Base-by-base conservation (phyloP, 2,329 filamentous ascomycete species). In the Pseudopyricularia cyperi region DNA sequence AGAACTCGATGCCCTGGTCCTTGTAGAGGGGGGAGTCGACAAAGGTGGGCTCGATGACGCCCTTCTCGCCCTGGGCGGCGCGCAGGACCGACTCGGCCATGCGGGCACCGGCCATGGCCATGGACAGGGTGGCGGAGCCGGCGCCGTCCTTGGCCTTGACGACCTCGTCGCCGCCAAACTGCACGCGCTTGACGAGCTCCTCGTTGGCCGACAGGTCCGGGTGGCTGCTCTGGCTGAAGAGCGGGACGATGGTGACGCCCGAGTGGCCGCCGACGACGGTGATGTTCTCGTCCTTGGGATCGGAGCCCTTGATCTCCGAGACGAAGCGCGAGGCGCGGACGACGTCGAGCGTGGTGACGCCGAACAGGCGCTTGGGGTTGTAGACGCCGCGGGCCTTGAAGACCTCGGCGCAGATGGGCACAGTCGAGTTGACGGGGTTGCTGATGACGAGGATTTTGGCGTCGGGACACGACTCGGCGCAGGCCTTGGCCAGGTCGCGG, bases 371-470 rank as follows among this genome's bases (percentile, higher is more conserved):
- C 80, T 93, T 86, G 60, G 93, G 77, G 77, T 98, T 86, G 74
- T 97, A 98, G 65, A 95, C 89, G 61, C 83, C 83, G 68, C 89
- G 89, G 62, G 80, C 77, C 82, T 96, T 97, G 68, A 98, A 84
- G 56, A 96, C 87, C 77, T 98, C 93, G 61, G 90, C 93, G 58
- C 93, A 87, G 65, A 98, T 96, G 57, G 93, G 93, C 54, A 98
- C 93, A 53, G 93, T 98, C 51, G 89, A 95, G 84, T 98, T 98
- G 72, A 98, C 93, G 54, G 93, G 93, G 82, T 98, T 98, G 65
- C 91, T 97, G 72, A 98, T 98, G 75, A 98, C 83, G 59, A 97
- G 83, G 68, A 95, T 82, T 74, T 85, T 95, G 52, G 93, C 93
- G 69, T 96, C 94, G 67, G 93, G 93, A 67, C 83, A 84, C 65